Percentiles rank a stretch among this genome's conserved stretches.
These are phyloP conservation scores for Helichrysum umbraculigerum DNA, from an alignment of 129 eudicot genomes.

Conservation along the genomic window DNA sequence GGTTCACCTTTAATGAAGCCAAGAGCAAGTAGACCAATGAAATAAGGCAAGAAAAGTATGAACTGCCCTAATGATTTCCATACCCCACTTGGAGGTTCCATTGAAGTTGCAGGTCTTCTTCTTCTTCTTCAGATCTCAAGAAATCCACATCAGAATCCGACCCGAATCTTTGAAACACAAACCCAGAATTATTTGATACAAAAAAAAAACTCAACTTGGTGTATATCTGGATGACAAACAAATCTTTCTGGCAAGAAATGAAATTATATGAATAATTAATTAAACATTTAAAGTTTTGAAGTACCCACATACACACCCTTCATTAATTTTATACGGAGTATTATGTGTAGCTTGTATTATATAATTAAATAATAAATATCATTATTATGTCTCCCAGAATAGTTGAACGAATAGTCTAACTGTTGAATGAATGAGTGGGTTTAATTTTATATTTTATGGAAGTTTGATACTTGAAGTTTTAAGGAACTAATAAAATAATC, in stretches of 20 bases:
- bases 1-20: slow-evolving; percentile 79
- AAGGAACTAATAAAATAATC: not conserved
- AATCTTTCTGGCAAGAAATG: slow-evolving; percentile 34
- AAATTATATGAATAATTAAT: not conserved
- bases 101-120: slow-evolving; percentile 32
- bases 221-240: slow-evolving; percentile 14
- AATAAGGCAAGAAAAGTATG: slow-evolving; percentile 80
- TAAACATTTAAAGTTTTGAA: slow-evolving; percentile 24
- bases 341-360: not conserved
- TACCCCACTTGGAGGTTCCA: slow-evolving; percentile 84
- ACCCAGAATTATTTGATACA: not conserved
- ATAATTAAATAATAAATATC: too few species aligned
- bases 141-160: slow-evolving; percentile 27
- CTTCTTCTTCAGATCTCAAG: slow-evolving; percentile 36
- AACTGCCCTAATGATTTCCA: slow-evolving; percentile 63
- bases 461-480: slow-evolving; percentile 5
- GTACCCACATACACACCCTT: slow-evolving; percentile 13
- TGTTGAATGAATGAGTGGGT: slow-evolving; percentile 22
- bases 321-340: slow-evolving; percentile 13
- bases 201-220: not conserved
- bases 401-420: not conserved
- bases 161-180: slow-evolving; percentile 18
- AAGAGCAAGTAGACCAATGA: slow-evolving; percentile 80
- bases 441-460: slow-evolving; percentile 7
- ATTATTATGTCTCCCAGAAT: not conserved